Evolutionary conservation across 805 yeast species (phyloP).

Genomic region (Candida patagonica): DNA sequence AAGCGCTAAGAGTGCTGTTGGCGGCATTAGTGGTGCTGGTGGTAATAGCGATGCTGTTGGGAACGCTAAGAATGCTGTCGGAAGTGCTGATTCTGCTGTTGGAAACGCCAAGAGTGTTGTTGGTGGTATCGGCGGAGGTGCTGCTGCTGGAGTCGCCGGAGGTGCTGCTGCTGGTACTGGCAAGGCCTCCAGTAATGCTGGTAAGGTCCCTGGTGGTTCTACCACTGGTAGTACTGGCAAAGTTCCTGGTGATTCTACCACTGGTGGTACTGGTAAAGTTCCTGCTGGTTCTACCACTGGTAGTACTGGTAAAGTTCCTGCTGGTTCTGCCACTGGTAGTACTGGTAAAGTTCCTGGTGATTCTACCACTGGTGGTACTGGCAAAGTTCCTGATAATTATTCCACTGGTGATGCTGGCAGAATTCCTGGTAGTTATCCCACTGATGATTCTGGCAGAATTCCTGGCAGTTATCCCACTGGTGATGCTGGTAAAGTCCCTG

Average conservation of each 20-base stretch:
- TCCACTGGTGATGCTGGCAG: constrained; percentile 1
- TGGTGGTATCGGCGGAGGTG: background rate
- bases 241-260: background rate
- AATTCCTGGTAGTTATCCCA: background rate
- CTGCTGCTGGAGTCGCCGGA: constrained; percentile 4
- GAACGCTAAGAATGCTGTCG: background rate
- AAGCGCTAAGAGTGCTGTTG: background rate
- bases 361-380: background rate
- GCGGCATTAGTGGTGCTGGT: background rate
- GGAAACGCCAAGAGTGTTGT: background rate
- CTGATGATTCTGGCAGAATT: background rate
- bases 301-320: background rate
- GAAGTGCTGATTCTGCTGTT: background rate
- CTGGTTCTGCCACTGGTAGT: background rate
- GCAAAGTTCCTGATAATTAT: background rate
- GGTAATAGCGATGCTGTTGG: background rate
- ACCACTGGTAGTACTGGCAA: background rate
- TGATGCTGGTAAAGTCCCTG: constrained; percentile 2
- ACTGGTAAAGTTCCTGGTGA: background rate
- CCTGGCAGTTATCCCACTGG: background rate
- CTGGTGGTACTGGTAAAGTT: constrained; percentile 1
- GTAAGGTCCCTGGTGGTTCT: background rate
- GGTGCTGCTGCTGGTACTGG: constrained; percentile 7
- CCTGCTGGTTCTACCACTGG: background rate
- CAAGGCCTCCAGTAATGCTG: background rate